These are phyloP conservation scores for Gymnopilus junonius DNA, from an alignment of 768 basidiomycete species.

Conservation along the genomic window DNA sequence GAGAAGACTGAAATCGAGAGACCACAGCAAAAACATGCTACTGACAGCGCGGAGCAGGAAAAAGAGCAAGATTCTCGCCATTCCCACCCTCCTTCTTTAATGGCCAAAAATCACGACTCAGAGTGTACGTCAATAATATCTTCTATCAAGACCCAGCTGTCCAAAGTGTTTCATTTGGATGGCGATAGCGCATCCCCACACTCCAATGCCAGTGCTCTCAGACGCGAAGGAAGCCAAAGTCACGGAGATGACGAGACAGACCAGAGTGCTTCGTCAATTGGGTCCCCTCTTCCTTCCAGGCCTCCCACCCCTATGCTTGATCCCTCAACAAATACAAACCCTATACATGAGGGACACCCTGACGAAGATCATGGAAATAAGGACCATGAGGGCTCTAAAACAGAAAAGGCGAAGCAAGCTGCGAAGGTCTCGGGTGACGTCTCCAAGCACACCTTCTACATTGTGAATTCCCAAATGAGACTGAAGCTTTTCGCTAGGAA, in stretches of 20 bases:
- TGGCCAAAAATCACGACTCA: conserved; percentile 16
- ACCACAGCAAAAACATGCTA: neutral
- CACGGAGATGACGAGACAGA: conserved; percentile 13
- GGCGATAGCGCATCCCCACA: conserved; percentile 6
- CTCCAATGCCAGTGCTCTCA: conserved; percentile 13
- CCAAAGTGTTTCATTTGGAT: conserved; percentile 45
- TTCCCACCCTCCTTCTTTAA: neutral
- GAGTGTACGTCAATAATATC: conserved; percentile 47
- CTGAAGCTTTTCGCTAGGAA: conserved; percentile 87
- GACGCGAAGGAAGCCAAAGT: conserved; percentile 19
- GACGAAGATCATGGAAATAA: conserved; percentile 29
- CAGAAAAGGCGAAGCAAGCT: conserved; percentile 46
- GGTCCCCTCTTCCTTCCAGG: conserved; percentile 42
- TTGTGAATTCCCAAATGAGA: conserved; percentile 83
- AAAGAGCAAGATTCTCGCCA: conserved; percentile 7
- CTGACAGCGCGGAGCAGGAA: conserved; percentile 1
- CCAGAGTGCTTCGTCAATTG: conserved; percentile 32
- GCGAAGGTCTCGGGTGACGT: conserved; percentile 55
- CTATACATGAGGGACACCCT: conserved; percentile 41
- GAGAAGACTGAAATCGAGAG: conserved; percentile 26
- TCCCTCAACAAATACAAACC: conserved; percentile 77
- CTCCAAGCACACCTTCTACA: conserved; percentile 93
- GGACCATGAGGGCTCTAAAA: conserved; percentile 39
- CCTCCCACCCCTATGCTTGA: conserved; percentile 69
- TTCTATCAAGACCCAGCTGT: conserved; percentile 52